These are phyloP conservation scores for Aspergillus cejpii DNA, from an alignment of 2,329 filamentous ascomycete species.

Conservation along the genomic window DNA sequence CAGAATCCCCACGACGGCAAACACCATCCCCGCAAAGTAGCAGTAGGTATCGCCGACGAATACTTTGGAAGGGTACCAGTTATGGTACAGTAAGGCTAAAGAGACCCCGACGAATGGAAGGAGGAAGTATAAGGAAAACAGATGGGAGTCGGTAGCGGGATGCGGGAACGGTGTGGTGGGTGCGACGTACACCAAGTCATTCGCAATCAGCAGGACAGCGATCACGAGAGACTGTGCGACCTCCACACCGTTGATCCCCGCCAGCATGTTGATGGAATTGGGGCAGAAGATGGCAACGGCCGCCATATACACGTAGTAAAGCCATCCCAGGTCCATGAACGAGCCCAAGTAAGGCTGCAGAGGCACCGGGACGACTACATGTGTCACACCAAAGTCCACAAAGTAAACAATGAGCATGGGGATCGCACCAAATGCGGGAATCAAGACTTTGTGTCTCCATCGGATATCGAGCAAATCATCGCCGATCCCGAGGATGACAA, in stretches of 20 bases:
- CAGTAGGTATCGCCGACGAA: slow-evolving; percentile 99
- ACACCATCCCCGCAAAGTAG: slow-evolving; percentile 99
- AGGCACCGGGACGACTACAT: slow-evolving; percentile 82
- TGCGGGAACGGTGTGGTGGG: slow-evolving; percentile 73
- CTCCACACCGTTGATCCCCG: slow-evolving; percentile 97
- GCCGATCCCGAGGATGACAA: slow-evolving; percentile 83
- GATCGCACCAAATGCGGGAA: slow-evolving; percentile 86
- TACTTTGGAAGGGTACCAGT: slow-evolving; percentile 91
- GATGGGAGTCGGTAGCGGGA: slow-evolving; percentile 87
- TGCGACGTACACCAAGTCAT: slow-evolving; percentile 78
- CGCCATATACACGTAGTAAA: slow-evolving; percentile 97
- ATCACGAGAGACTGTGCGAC: slow-evolving; percentile 91
- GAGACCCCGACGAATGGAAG: slow-evolving; percentile 93
- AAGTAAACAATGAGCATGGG: slow-evolving; percentile 96
- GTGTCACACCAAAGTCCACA: slow-evolving; percentile 95
- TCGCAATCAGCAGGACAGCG: slow-evolving; percentile 71
- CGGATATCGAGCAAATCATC: slow-evolving; percentile 97
- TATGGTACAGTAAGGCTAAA: slow-evolving; percentile 76
- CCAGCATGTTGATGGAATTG: slow-evolving; percentile 99
- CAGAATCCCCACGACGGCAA: slow-evolving; percentile 91
- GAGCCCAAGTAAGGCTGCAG: slow-evolving; percentile 78
- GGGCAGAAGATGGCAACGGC: slow-evolving; percentile 94
- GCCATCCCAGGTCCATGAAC: slow-evolving; percentile 70
- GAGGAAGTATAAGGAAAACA: slow-evolving; percentile 92
- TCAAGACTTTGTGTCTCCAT: slow-evolving; percentile 98